A percentile compares a stretch with the other conserved stretches of the same genome.
phyloP scores from a whole-genome alignment of 2,329 filamentous ascomycete genomes.

The Lasiodiplodia citricola region DNA sequence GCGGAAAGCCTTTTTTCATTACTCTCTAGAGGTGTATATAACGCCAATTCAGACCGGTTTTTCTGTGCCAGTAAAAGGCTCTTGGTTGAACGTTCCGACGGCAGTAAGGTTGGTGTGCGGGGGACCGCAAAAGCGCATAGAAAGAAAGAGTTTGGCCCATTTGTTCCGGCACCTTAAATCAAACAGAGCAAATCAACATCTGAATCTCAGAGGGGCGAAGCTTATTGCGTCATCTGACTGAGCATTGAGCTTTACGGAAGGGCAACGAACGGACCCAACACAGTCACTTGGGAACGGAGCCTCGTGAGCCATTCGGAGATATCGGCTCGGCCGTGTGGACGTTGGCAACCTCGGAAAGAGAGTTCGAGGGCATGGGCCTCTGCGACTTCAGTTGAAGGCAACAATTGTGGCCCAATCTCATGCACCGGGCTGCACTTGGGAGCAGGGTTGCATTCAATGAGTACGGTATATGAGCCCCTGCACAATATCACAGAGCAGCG shows the following conservation, averaged over 20 bases:
- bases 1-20: neutral
- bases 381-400: neutral
- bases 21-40: conserved; percentile 17
- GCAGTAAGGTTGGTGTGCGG: neutral
- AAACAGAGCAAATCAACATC: neutral
- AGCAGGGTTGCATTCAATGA: neutral
- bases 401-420: neutral
- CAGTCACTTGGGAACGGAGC: neutral
- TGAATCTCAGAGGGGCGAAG: neutral
- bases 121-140: neutral
- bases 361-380: neutral
- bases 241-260: neutral
- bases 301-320: neutral
- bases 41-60: conserved; percentile 13
- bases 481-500: conserved; percentile 6
- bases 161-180: neutral
- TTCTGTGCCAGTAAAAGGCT: neutral
- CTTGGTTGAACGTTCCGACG: neutral
- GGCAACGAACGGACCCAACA: neutral
- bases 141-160: neutral
- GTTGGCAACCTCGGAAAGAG: neutral
- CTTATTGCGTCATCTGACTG: neutral
- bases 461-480: neutral
- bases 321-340: neutral
- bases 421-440: neutral